phyloP scores from a whole-genome alignment of 495 filamentous ascomycete genomes.

The Aspergillus nidulans region DNA sequence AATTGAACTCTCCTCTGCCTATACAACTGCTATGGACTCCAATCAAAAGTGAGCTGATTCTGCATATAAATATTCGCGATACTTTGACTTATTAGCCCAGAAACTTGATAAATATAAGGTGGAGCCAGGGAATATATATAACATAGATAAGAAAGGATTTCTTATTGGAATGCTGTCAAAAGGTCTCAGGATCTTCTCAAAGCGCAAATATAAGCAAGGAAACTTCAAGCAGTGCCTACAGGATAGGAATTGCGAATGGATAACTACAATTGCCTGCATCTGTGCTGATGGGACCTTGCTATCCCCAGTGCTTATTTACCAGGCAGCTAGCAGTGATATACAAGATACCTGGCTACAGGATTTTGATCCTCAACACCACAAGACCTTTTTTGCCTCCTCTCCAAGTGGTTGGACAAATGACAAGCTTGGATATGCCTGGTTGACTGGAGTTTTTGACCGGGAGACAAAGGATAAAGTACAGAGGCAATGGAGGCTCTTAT shows the following conservation, averaged over 20 bases:
- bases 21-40: not conserved
- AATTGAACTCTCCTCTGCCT: not conserved
- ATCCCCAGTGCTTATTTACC: conserved; percentile 5
- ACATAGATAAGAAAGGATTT: conserved; percentile 2
- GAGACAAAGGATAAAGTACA: conserved; percentile 4
- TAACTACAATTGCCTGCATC: conserved; percentile 9
- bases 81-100: not conserved
- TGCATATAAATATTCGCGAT: not conserved
- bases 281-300: not conserved
- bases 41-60: not conserved
- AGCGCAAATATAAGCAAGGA: not conserved
- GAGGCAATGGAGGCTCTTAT: not conserved
- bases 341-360: conserved; percentile 5
- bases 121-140: not conserved
- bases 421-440: conserved; percentile 4
- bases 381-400: conserved; percentile 4
- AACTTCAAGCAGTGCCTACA: conserved; percentile 4
- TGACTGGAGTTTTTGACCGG: not conserved
- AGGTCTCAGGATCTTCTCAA: conserved; percentile 9
- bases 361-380: not conserved
- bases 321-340: too few relatives aligned
- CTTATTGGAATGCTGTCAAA: not conserved
- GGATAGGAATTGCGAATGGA: conserved; percentile 10
- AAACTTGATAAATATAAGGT: not conserved
- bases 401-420: not conserved